Evolutionary conservation across 208 protist genomes (phyloP), one percentile per base, ranked within the genome.

Genomic region (Blastocrithidia nonstop): DNA sequence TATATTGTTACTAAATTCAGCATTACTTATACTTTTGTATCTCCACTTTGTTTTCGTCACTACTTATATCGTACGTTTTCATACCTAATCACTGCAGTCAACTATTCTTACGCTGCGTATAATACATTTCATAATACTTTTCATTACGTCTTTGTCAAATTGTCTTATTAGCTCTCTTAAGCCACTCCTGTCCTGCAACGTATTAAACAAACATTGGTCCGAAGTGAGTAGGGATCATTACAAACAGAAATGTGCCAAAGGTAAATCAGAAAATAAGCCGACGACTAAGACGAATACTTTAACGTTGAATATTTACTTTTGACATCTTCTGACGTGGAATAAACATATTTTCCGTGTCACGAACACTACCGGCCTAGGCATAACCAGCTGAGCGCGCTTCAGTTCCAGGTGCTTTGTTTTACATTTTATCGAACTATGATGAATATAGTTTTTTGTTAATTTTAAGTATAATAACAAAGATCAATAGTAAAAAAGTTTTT

Each of bases 81-180:
- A 90, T 36, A n/a, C 81, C 81, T 0, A 90, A 63, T 54, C 71
- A 85, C 60, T 90, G 66, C 23, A 16, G 32, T 77, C 81, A 90
- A 29, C 67, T 63, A 57, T 90, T 90, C 59, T 84, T 74, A 27
- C 81, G 81, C 62, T 90, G 81, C 40, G 81, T 86, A 73, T 87
- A 80, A 65, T 84, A 90, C 24, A 85, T 47, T 6, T 86, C 71
- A 32, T 64, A 82, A 44, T 87, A 66, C 58, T 84, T 83, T 44
- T 90, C 76, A 45, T 90, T 90, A 4, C 81, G 62, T 1, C 81
- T 50, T 47, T 72, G 67, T 77, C 81, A 90, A 36, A 90, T 86
- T 3, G 69, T 74, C 60, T 74, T 78, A 15, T 61, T 61, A 11
- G 66, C 81, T 2, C 73, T 54, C 60, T 79, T 39, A 38, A 90